Base-by-base conservation (phyloP, 768 basidiomycete genomes). In the Leucocoprinus sp. region DNA sequence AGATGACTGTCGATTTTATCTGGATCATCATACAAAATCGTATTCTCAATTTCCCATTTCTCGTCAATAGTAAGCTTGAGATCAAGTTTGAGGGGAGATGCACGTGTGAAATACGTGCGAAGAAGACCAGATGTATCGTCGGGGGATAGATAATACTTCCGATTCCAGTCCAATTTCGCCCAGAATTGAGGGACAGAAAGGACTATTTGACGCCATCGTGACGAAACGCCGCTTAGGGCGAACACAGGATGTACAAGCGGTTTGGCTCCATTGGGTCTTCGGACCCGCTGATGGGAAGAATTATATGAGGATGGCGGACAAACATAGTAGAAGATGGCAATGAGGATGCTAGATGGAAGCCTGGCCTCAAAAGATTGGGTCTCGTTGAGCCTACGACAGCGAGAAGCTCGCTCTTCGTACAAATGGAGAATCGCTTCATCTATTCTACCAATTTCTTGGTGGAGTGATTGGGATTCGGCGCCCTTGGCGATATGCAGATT, bases 221-320 rank as follows among this genome's bases (percentile, higher is more conserved):
- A 38, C 3, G 44, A 45, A 6, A 45, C 44, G 9, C 27, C 37
- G 21, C 44, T 38, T 37, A 45, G 34, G 3, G 44, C 36, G 27
- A 45, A 45, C 15, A 45, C 27, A 12, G 44, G 44, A 15, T 38
- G 44, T 6, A 45, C 37, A 5, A 45, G 27, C 5, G 44, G 21
- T 15, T 45, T 37, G 15, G 27, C 37, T 4, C 11, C 31, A 38
- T 45, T 35, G 4, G 14, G 23, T 29, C 44, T 29, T n/a, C 44
- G 44, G 2, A 45, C 27, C 7, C 44, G 36, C 38, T 45, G 37
- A 19, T 45, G 44, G 12, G 44, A 45, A 8, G 44, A 28, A 15
- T 45, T 45, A 8, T 45, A 45, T 15, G 29, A 27, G 26, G 44
- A 38, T n/a, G 44, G 44, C n/a, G 44, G 44, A n/a, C 44, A 45